Evolutionary conservation across 1,284 basidiomycete genomes (phyloP).

Genomic region (Singerocomus inundabilis): DNA sequence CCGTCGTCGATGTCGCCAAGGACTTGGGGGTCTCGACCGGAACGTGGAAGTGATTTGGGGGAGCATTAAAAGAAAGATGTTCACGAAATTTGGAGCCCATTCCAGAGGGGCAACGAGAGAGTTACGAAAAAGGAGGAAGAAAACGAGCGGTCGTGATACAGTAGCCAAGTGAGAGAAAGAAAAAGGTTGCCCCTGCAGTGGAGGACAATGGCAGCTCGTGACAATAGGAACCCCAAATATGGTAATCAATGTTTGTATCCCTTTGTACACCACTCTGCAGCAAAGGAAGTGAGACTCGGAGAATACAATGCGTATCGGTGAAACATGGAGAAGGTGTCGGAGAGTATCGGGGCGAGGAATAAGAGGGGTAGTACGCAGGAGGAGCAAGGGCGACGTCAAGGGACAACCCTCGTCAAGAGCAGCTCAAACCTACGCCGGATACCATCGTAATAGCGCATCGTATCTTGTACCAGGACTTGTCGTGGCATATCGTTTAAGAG

Average conservation of each 20-base stretch:
- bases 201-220: conserved; percentile 24
- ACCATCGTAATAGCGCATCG: no score
- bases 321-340: no score
- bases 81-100: conserved; percentile 35
- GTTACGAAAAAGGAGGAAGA: neutral
- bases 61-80: conserved; percentile 33
- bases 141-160: conserved; percentile 15
- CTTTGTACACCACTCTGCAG: neutral
- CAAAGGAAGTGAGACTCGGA: no score
- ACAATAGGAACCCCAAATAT: conserved; percentile 21
- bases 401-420: no score
- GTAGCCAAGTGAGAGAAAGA: conserved; percentile 3
- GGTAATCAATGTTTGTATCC: conserved; percentile 12
- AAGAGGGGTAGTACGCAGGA: no score
- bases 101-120: neutral
- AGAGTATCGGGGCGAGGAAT: no score
- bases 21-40: conserved; percentile 34
- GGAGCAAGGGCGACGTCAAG: no score
- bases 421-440: no score
- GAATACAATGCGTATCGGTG: no score
- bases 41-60: conserved; percentile 9
- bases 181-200: neutral
- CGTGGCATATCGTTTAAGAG: no score
- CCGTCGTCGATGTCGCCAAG: conserved; percentile 36
- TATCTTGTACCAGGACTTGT: no score